phyloP scores from a whole-genome alignment of 768 basidiomycete species.

The Pulveroboletus frians region DNA sequence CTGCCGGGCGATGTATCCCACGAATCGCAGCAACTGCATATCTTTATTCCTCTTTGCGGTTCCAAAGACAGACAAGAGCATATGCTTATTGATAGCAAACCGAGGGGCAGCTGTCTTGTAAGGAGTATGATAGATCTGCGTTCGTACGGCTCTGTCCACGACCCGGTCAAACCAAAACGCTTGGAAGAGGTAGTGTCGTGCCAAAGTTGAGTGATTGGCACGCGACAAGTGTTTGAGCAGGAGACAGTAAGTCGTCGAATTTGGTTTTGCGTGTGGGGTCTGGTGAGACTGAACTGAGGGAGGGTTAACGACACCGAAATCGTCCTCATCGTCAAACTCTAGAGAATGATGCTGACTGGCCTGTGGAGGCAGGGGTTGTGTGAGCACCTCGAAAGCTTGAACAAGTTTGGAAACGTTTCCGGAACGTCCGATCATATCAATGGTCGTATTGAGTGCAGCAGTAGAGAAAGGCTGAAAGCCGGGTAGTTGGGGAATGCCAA shows the following conservation, averaged over 20 bases:
- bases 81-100: slow-evolving; percentile 50
- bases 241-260: slow-evolving; percentile 60
- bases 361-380: slow-evolving; percentile 58
- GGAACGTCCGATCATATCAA: slow-evolving; percentile 63
- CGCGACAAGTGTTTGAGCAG: slow-evolving; percentile 55
- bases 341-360: slow-evolving; percentile 41
- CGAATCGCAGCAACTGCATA: slow-evolving; percentile 56
- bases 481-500: slow-evolving; percentile 9
- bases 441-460: slow-evolving; percentile 62
- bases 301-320: slow-evolving; percentile 41
- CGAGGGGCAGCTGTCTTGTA: slow-evolving; percentile 42
- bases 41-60: slow-evolving; percentile 56
- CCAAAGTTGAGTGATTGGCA: slow-evolving; percentile 45
- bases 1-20: slow-evolving; percentile 41
- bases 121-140: slow-evolving; percentile 28
- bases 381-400: slow-evolving; percentile 73
- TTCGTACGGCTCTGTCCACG: slow-evolving; percentile 31
- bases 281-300: slow-evolving; percentile 31
- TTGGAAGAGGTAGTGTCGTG: slow-evolving; percentile 62
- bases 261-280: slow-evolving; percentile 48
- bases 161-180: slow-evolving; percentile 44
- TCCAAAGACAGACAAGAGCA: slow-evolving; percentile 55
- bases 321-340: slow-evolving; percentile 63
- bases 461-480: slow-evolving; percentile 52
- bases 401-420: slow-evolving; percentile 63